These are phyloP conservation scores for Meyerozyma elateridarum DNA, from an alignment of 1,139 yeast species.

Conservation along the genomic window DNA sequence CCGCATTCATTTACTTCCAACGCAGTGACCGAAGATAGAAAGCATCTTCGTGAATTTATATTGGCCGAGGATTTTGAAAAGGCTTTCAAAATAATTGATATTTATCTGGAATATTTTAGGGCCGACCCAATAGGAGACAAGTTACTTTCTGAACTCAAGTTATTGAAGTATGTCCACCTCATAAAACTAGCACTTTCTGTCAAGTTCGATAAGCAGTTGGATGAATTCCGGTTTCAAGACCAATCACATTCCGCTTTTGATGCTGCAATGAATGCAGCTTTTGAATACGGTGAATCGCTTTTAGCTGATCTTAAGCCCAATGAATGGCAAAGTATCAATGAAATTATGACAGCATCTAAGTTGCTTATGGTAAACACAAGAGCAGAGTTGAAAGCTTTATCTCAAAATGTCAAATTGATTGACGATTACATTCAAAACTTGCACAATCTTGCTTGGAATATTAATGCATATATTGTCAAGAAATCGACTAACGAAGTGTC, in stretches of 20 bases:
- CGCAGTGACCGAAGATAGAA: slow-evolving; percentile 46
- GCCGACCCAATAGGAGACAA: slow-evolving; percentile 27
- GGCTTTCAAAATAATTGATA: slow-evolving; percentile 39
- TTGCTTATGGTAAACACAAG: slow-evolving; percentile 24
- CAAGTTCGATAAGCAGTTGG: neutral
- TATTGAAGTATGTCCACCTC: slow-evolving; percentile 31
- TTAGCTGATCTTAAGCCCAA: neutral
- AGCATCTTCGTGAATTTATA: slow-evolving; percentile 43
- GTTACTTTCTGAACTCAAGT: slow-evolving; percentile 49
- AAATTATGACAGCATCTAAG: slow-evolving; percentile 1
- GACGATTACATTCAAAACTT: slow-evolving; percentile 19
- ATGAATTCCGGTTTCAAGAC: neutral
- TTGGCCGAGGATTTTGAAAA: slow-evolving; percentile 44
- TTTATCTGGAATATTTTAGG: slow-evolving; percentile 41
- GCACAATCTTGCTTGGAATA: slow-evolving; percentile 16
- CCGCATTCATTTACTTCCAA: slow-evolving; percentile 14
- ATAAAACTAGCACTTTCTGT: neutral
- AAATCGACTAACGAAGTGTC: slow-evolving; percentile 24
- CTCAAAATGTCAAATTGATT: slow-evolving; percentile 18
- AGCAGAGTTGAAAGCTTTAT: slow-evolving; percentile 20
- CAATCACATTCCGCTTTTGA: neutral
- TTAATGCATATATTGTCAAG: slow-evolving; percentile 28
- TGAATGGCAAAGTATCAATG: neutral
- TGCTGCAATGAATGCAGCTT: neutral
- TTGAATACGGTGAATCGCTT: neutral